phyloP scores from a whole-genome alignment of 140 eudicot species.

The Ambrosia hybrid region DNA sequence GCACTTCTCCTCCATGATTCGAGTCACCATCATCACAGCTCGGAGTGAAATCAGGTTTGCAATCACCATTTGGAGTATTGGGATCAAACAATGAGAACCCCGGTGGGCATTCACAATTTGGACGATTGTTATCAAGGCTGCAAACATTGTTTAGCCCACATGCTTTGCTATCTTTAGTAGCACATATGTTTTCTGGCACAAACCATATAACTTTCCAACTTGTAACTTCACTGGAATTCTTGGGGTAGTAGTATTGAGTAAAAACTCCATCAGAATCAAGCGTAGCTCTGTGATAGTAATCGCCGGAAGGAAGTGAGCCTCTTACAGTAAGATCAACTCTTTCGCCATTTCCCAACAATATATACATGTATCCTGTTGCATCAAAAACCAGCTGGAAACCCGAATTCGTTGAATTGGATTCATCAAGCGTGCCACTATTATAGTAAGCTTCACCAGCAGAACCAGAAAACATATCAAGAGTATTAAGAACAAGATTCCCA shows the following conservation, averaged over 20 bases:
- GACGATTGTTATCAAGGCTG: constrained; percentile 26
- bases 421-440: constrained; percentile 16
- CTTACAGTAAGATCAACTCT: constrained; percentile 15
- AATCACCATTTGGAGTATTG: constrained; percentile 18
- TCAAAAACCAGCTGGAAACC: constrained; percentile 37
- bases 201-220: constrained; percentile 38
- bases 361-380: constrained; percentile 26
- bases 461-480: constrained; percentile 10
- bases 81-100: constrained; percentile 33
- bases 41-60: constrained; percentile 40
- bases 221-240: constrained; percentile 22
- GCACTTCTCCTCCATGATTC: constrained; percentile 1
- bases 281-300: constrained; percentile 39
- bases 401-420: constrained; percentile 13
- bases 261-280: constrained; percentile 57
- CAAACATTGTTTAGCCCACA: constrained; percentile 56
- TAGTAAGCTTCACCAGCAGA: constrained; percentile 28
- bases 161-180: constrained; percentile 29
- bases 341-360: constrained; percentile 30
- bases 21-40: constrained; percentile 24
- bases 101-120: constrained; percentile 44
- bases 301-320: constrained; percentile 19
- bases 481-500: constrained; percentile 47
- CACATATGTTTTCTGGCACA: constrained; percentile 47
- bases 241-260: constrained; percentile 42